Conservation (phyloP, 768 basidiomycete genomes). For the Tricholoma saponaceum region DNA sequence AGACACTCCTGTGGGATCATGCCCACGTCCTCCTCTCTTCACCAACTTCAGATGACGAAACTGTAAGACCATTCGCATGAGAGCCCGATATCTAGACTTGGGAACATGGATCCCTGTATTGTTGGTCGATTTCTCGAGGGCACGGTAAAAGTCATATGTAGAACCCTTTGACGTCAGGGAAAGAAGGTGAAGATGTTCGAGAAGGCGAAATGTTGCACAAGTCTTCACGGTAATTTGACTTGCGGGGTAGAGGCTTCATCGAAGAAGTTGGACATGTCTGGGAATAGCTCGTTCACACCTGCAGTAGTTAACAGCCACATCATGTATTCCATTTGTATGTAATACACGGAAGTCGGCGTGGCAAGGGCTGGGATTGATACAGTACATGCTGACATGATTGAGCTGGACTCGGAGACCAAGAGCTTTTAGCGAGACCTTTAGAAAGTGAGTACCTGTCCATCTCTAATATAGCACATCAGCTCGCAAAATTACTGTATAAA, state of each 20-base stretch:
- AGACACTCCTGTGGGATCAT: conserved; percentile 13
- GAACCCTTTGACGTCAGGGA: conserved; percentile 24
- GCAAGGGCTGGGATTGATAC: neutral
- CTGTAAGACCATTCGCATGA: conserved; percentile 11
- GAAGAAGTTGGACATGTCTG: conserved; percentile 15
- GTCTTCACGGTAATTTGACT: conserved; percentile 14
- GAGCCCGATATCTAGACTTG: conserved; percentile 9
- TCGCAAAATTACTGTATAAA: too few species aligned
- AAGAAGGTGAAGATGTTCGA: conserved; percentile 22
- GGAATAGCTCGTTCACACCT: conserved; percentile 1
- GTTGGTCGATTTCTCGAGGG: conserved; percentile 18
- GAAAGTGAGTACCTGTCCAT: conserved; percentile 11
- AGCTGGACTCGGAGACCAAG: conserved; percentile 14
- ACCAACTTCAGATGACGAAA: neutral
- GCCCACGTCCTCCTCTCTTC: conserved; percentile 19
- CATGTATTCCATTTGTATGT: conserved; percentile 16
- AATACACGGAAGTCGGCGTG: conserved; percentile 1
- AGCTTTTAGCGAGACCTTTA: conserved; percentile 1
- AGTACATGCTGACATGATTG: conserved; percentile 6
- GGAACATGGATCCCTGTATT: conserved; percentile 16
- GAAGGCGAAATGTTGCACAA: conserved; percentile 20
- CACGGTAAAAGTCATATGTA: conserved; percentile 25
- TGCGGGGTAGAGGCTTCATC: conserved; percentile 14
- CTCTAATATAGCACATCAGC: conserved; percentile 7
- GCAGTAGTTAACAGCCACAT: conserved; percentile 11